Evolutionary conservation across 2,329 filamentous ascomycete genomes (phyloP).

Genomic region (Diaporthe destruens): DNA sequence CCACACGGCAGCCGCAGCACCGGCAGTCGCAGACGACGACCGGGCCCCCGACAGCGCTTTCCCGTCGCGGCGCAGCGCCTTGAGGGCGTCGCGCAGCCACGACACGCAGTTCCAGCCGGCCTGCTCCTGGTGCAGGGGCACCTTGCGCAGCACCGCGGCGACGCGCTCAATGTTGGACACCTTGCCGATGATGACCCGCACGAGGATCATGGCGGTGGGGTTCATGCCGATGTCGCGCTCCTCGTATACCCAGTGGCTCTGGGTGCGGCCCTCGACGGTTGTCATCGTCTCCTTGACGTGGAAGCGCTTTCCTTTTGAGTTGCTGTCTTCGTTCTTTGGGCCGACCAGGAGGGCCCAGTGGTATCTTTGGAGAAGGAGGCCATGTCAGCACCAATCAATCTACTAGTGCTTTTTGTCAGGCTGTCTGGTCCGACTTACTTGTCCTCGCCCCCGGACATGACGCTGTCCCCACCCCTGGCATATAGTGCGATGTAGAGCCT

Average conservation of each 20-base stretch:
- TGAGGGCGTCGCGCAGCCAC: constrained; percentile 21
- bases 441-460: constrained; percentile 47
- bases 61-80: background rate
- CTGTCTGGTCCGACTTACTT: constrained; percentile 44
- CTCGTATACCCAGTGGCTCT: constrained; percentile 21
- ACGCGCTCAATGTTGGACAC: background rate
- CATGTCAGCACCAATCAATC: background rate
- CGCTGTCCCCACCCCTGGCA: constrained; percentile 44
- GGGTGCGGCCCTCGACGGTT: constrained; percentile 7
- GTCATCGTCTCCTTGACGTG: constrained; percentile 32
- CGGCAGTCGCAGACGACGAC: background rate
- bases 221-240: constrained; percentile 35
- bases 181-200: constrained; percentile 28
- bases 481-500: constrained; percentile 49
- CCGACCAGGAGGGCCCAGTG: constrained; percentile 49
- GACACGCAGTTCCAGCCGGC: constrained; percentile 30
- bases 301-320: constrained; percentile 30
- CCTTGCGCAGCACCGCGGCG: background rate
- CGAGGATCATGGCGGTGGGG: constrained; percentile 37
- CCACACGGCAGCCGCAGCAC: background rate
- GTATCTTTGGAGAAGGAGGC: constrained; percentile 43
- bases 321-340: constrained; percentile 43
- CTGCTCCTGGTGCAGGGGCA: background rate
- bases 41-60: constrained; percentile 11
- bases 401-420: background rate